These are phyloP conservation scores for Aspergillus ibericus DNA, from an alignment of 2,329 filamentous ascomycete species.

Conservation along the genomic window DNA sequence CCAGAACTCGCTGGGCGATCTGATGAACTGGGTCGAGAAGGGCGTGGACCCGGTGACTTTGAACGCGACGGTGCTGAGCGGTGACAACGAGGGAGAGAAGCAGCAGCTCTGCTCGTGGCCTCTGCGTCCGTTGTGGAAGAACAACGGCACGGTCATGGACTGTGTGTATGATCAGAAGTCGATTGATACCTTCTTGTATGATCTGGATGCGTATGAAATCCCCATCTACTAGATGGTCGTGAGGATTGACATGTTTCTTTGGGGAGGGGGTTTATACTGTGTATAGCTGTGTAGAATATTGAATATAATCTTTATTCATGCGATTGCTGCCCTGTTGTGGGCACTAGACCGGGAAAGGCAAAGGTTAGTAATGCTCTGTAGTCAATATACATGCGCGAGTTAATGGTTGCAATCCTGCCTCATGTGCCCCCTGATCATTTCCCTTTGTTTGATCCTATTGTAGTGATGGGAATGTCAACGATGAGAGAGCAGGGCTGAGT, in stretches of 20 bases:
- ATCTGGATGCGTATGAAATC: background rate
- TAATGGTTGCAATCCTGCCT: no score
- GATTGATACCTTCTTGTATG: background rate
- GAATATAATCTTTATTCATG: background rate
- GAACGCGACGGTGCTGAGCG: slow-evolving; percentile 40
- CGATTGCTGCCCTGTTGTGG: no score
- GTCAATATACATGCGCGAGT: no score
- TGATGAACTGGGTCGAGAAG: slow-evolving; percentile 57
- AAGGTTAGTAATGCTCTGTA: no score
- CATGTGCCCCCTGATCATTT: no score
- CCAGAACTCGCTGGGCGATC: slow-evolving; percentile 46
- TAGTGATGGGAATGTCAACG: no score
- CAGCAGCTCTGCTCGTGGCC: slow-evolving; percentile 39
- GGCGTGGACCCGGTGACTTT: slow-evolving; percentile 47
- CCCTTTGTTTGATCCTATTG: no score
- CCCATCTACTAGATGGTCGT: background rate
- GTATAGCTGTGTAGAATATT: background rate
- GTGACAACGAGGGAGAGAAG: slow-evolving; percentile 31
- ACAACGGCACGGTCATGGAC: background rate
- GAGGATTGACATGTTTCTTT: background rate
- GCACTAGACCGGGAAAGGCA: no score
- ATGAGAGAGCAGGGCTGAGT: no score
- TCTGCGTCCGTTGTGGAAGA: slow-evolving; percentile 21
- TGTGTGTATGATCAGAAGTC: background rate
- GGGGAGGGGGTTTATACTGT: background rate